phyloP scores from a whole-genome alignment of 306 rosid species.

The Cicer judaicum region DNA sequence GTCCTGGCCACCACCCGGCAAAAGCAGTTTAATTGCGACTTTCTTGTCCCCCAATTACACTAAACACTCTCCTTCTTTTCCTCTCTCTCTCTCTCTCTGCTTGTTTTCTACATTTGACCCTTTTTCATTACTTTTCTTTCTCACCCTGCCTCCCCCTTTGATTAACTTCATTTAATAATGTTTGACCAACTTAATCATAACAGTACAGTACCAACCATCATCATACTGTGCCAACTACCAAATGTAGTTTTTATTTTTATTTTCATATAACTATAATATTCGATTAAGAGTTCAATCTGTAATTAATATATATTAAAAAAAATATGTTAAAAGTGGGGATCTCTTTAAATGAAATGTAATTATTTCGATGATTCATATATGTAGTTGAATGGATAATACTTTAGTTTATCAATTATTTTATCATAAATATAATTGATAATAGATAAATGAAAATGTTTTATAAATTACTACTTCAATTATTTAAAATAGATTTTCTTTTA shows the following conservation, averaged over 20 bases:
- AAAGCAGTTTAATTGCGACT: constrained; percentile 54
- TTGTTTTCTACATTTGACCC: constrained; percentile 3
- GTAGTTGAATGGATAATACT: no score
- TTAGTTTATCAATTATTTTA: no score
- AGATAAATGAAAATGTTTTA: no score
- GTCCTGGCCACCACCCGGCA: constrained; percentile 70
- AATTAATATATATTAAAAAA: no score
- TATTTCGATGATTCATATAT: no score
- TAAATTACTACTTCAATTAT: no score
- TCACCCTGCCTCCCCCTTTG: not conserved
- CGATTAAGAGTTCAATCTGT: no score
- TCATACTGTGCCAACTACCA: not conserved
- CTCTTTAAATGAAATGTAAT: no score
- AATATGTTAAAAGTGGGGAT: no score
- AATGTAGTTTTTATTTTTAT: not conserved
- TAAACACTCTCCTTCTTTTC: constrained; percentile 41
- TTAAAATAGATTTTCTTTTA: no score
- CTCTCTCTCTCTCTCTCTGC: constrained; percentile 35
- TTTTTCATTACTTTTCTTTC: constrained; percentile 9
- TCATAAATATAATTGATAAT: no score
- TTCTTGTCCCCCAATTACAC: constrained; percentile 69
- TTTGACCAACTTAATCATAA: constrained; percentile 40
- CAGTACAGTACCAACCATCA: not conserved
- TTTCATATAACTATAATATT: no score
- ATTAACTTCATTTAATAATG: constrained; percentile 28